Conservation (phyloP, 768 basidiomycete genomes). For the Leccinum longicurvipes region DNA sequence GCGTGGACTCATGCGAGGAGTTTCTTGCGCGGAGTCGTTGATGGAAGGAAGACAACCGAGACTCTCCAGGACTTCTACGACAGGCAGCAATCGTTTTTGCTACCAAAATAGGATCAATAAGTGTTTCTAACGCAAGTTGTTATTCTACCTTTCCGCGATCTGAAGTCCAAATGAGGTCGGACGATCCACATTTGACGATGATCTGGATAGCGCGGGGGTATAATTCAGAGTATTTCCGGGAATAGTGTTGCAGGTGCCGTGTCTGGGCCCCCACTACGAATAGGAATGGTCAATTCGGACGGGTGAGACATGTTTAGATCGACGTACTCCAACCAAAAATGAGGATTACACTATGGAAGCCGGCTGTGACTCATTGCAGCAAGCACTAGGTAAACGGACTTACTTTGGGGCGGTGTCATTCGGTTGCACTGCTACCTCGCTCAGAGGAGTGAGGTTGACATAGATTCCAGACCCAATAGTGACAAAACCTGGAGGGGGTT, state of each 20-base stretch:
- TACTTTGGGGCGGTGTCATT: slow-evolving; percentile 20
- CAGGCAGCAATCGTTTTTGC: slow-evolving; percentile 19
- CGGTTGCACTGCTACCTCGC: neutral
- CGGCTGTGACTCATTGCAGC: neutral
- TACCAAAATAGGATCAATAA: slow-evolving; percentile 6
- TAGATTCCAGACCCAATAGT: slow-evolving; percentile 15
- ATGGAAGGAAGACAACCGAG: slow-evolving; percentile 21
- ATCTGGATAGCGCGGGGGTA: slow-evolving; percentile 29
- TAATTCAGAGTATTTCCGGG: slow-evolving; percentile 22
- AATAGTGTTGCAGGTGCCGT: slow-evolving; percentile 25
- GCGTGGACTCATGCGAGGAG: slow-evolving; percentile 12
- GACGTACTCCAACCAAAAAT: slow-evolving; percentile 31
- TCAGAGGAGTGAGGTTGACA: slow-evolving; percentile 3
- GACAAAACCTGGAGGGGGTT: slow-evolving; percentile 17
- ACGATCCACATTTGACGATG: slow-evolving; percentile 21
- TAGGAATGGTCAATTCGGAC: neutral
- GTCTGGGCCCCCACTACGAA: slow-evolving; percentile 25
- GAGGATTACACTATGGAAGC: slow-evolving; percentile 22
- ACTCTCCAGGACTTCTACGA: slow-evolving; percentile 21
- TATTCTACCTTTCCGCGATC: slow-evolving; percentile 11
- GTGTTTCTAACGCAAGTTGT: neutral
- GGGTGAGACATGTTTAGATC: neutral
- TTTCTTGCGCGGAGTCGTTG: neutral
- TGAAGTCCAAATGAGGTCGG: slow-evolving; percentile 20
- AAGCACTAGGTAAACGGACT: neutral